These are phyloP conservation scores for Cercospora citrullina DNA, from an alignment of 2,329 filamentous ascomycete species.

Conservation along the genomic window DNA sequence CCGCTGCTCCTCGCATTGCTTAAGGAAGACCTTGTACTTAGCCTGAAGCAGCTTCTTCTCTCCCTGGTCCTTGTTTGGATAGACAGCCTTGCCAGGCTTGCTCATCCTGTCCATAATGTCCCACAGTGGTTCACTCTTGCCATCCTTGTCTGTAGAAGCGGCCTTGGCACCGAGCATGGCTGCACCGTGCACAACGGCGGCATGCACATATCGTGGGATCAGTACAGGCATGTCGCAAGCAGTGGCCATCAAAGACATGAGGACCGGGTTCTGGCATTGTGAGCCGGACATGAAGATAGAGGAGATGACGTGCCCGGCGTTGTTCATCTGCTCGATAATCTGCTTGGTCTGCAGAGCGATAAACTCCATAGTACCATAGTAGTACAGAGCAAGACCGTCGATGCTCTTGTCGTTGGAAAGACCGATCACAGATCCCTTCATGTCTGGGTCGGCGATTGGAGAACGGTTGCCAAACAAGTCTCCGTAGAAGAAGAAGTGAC, in stretches of 20 bases:
- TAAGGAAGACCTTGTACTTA: conserved; percentile 95
- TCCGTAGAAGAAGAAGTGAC: conserved; percentile 98
- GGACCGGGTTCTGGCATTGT: conserved; percentile 90
- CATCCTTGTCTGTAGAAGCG: conserved; percentile 75
- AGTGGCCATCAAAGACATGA: conserved; percentile 89
- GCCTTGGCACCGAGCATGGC: conserved; percentile 98
- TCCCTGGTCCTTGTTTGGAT: conserved; percentile 67
- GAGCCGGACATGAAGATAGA: conserved; percentile 99
- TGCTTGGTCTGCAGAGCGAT: conserved; percentile 96
- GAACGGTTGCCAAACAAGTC: conserved; percentile 97
- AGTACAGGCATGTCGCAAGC: conserved; percentile 89
- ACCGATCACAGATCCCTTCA: conserved; percentile 87
- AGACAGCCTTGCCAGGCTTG: conserved; percentile 82
- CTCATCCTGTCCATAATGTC: conserved; percentile 97
- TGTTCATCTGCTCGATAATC: conserved; percentile 93
- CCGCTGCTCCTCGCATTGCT: conserved; percentile 85
- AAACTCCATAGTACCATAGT: conserved; percentile 97
- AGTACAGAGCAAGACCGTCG: conserved; percentile 84
- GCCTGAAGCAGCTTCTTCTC: conserved; percentile 79
- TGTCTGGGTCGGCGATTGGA: conserved; percentile 86
- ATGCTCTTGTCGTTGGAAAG: conserved; percentile 83
- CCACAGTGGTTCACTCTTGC: conserved; percentile 86
- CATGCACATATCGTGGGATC: conserved; percentile 90
- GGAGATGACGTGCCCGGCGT: conserved; percentile 78
- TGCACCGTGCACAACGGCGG: conserved; percentile 94